Conservation (phyloP, 1,139 yeast species). For the Blastobotrys malaysiensis region DNA sequence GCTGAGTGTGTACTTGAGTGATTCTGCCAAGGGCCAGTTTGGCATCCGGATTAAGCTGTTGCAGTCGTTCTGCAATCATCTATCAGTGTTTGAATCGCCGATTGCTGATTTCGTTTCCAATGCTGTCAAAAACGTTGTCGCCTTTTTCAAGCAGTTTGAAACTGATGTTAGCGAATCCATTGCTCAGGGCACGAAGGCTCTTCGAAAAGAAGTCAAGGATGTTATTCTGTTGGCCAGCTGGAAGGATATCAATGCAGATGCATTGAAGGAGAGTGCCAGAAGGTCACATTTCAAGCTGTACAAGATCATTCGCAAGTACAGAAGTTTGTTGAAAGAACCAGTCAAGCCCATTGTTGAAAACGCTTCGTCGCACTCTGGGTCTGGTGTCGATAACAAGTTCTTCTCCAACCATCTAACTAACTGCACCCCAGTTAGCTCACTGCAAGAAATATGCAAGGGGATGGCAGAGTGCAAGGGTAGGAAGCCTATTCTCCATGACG, state of each 20-base stretch:
- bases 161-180: constrained; percentile 46
- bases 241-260: constrained; percentile 94
- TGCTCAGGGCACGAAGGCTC: constrained; percentile 41
- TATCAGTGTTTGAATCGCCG: constrained; percentile 13
- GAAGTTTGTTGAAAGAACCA: constrained; percentile 53
- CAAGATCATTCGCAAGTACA: constrained; percentile 78
- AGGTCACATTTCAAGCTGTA: constrained; percentile 79
- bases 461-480: constrained; percentile 1
- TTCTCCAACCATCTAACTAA: not conserved
- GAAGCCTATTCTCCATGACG: constrained; percentile 33
- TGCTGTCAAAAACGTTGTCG: constrained; percentile 56
- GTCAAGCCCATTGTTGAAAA: constrained; percentile 54
- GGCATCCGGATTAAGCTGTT: constrained; percentile 51
- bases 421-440: not conserved
- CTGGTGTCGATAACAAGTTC: not conserved
- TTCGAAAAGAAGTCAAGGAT: constrained; percentile 79
- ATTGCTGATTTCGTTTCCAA: constrained; percentile 27
- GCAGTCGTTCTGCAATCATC: constrained; percentile 58
- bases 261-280: constrained; percentile 88
- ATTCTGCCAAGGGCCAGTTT: constrained; percentile 73
- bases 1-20: constrained; percentile 68
- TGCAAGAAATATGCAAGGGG: not conserved
- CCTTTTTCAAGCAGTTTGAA: constrained; percentile 62
- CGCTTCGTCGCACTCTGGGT: constrained; percentile 28
- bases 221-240: constrained; percentile 88